Evolutionary conservation across 192 early-diverging fungal species (phyloP), one percentile per base, ranked within the genome.

Genomic region (Gryganskiella cystojenkinii): DNA sequence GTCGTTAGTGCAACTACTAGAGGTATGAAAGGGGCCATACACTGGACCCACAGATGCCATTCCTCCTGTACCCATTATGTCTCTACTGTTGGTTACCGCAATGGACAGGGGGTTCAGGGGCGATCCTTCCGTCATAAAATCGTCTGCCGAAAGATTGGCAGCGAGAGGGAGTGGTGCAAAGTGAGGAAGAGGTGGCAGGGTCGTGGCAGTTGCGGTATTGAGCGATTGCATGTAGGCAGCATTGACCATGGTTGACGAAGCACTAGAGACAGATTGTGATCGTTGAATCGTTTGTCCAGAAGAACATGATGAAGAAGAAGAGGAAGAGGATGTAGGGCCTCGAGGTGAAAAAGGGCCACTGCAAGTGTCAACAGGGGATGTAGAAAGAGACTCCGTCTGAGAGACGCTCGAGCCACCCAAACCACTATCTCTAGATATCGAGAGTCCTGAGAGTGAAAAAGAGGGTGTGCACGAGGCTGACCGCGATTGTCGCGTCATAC

Each of bases 391-490:
- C 37, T 40, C 37, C 7, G 37, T 40, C 7, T 40, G 7, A 13
- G 37, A 40, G 5, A 40, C 37, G 37, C 37, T 5, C 37, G 7
- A 40, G 13, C 7, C 5, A 40, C 37, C 13, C 13, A 13, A 40
- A 13, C 37, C 13, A 13, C 37, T 11, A 30, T 56, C 54, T 37
- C 55, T 64, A 3, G 46, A 15, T 24, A 62, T 47, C 3, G 70
- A 64, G 14, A 61, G 20, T 33, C 59, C 52, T 8, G 70, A 49
- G 8, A 71, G 52, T 19, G 70, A 40, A n/a, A 64, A 71, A 8
- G 61, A 56, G 22, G 61, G 55, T 51, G 70, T 71, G 33, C 70
- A 71, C 10, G 70, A 71, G 25, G 43, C 70, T 0, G 70, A 71
- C 37, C 70, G 70, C 28, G 52, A 44, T 50, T 71, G 70, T 42